A percentile compares a stretch with the other conserved stretches of the same genome.
phyloP scores from a whole-genome alignment of 2,329 filamentous ascomycete genomes.

The Fusarium setosum region DNA sequence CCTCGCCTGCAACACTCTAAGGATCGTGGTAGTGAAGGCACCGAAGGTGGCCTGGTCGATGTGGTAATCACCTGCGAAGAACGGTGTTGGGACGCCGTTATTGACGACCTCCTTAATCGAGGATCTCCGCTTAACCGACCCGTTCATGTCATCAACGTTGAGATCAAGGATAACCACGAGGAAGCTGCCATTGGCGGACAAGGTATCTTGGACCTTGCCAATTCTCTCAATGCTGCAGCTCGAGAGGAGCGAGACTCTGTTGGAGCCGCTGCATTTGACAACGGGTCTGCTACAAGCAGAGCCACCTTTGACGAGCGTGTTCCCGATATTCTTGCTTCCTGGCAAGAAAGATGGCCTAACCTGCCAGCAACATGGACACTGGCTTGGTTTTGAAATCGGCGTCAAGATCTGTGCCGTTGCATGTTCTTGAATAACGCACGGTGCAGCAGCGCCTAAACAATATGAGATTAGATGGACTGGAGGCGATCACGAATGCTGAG shows the following conservation, averaged over 20 bases:
- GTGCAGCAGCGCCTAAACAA: too few relatives aligned
- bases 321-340: constrained; percentile 88
- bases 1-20: constrained; percentile 81
- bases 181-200: constrained; percentile 91
- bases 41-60: constrained; percentile 91
- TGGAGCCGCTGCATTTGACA: constrained; percentile 75
- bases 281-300: constrained; percentile 73
- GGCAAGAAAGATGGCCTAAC: constrained; percentile 96
- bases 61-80: constrained; percentile 98
- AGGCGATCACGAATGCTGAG: too few relatives aligned
- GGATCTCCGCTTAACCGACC: constrained; percentile 90
- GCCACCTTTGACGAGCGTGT: constrained; percentile 91
- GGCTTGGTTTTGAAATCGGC: constrained; percentile 84
- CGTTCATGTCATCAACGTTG: constrained; percentile 97
- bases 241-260: constrained; percentile 77
- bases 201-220: constrained; percentile 91
- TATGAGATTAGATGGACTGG: too few relatives aligned
- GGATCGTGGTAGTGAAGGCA: constrained; percentile 82
- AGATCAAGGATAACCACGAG: constrained; percentile 98
- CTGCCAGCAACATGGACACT: constrained; percentile 93
- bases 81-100: constrained; percentile 96
- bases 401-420: too few relatives aligned
- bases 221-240: constrained; percentile 84
- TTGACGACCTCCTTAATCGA: constrained; percentile 90
- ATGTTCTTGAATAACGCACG: too few relatives aligned